Base-by-base conservation (phyloP, 2,329 filamentous ascomycete species). In the Colletotrichum musae region DNA sequence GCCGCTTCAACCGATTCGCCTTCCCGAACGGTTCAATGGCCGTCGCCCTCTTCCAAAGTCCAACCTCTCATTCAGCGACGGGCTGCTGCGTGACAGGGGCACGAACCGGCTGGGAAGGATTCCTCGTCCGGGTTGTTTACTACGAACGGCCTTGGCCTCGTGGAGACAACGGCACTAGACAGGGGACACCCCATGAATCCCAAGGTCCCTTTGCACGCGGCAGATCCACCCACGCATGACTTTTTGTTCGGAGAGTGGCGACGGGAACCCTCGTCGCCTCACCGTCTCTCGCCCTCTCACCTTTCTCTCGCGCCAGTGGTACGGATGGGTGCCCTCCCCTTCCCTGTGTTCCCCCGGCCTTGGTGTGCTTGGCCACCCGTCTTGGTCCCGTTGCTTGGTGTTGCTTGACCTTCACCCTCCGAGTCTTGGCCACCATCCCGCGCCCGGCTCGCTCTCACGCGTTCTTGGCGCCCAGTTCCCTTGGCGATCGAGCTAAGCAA, bases 121-220 rank as follows among this genome's bases (percentile, higher is more conserved):
- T 36, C 32, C 32, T 24, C 7, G 16, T 51, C 66, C 66, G 66
- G 66, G 32, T 28, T 54, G 57, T 59, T 59, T 41, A 41, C 61
- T 66, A 5, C 9, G 62, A 58, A 43, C 36, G 48, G 32, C 26
- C 48, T 47, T 51, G 56, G 50, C 45, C 43, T 52, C 62, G 7
- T 36, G 36, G 60, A 43, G 50, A 54, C 48, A 59, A 43, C 47
- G 21, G 24, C 15, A 24, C 62, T 67, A 70, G 62, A 51, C 67
- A 67, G 62, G 66, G 62, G 26, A 41, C 15, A 43, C 51, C 36
- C 66, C 52, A 47, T 26, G 28, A 24, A 16, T 39, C 36, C 54
- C 51, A 67, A 70, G 62, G 67, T 50, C 62, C 67, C 67, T 70
- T 70, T 70, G 67, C 62, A 61, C 51, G 57, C 62, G 51, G 32